Conservation (phyloP, 1,284 basidiomycete species). For the Puccinia hordei region DNA sequence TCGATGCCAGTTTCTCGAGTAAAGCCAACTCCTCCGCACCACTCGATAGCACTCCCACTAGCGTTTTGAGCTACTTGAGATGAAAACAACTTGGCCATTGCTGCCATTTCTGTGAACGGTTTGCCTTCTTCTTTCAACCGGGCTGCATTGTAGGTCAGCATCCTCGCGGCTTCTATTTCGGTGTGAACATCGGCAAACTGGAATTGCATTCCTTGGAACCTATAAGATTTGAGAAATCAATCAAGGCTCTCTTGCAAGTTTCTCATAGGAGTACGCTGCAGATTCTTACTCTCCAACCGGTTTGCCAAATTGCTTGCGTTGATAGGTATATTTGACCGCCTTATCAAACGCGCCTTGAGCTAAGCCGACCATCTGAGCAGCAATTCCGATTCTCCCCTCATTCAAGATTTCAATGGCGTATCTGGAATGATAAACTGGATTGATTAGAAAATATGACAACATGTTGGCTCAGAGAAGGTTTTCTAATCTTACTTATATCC, state of each 20-base stretch:
- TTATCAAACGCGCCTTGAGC: conserved; percentile 96
- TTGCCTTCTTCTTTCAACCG: conserved; percentile 90
- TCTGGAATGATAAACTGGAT: conserved; percentile 56
- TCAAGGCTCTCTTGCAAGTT: background rate
- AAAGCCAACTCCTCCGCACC: conserved; percentile 93
- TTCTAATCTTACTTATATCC: conserved; percentile 76
- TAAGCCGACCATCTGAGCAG: conserved; percentile 78
- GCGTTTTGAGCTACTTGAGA: conserved; percentile 87
- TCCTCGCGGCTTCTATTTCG: conserved; percentile 80
- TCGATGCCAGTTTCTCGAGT: conserved; percentile 91
- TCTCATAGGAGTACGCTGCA: background rate
- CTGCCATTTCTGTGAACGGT: conserved; percentile 86
- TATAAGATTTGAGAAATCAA: conserved; percentile 56
- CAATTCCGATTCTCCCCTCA: conserved; percentile 96
- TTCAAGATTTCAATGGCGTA: conserved; percentile 93
- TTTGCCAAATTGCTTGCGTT: conserved; percentile 91
- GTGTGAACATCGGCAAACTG: conserved; percentile 73
- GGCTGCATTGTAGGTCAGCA: conserved; percentile 96
- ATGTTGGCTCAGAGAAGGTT: background rate
- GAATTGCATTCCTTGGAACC: conserved; percentile 93
- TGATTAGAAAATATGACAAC: background rate
- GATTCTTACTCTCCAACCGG: conserved; percentile 68
- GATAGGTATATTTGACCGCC: conserved; percentile 86
- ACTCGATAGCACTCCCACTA: conserved; percentile 87
- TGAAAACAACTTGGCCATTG: conserved; percentile 85